These are phyloP conservation scores for Leishmania amazonensis DNA, from an alignment of 208 protist species.

Conservation along the genomic window DNA sequence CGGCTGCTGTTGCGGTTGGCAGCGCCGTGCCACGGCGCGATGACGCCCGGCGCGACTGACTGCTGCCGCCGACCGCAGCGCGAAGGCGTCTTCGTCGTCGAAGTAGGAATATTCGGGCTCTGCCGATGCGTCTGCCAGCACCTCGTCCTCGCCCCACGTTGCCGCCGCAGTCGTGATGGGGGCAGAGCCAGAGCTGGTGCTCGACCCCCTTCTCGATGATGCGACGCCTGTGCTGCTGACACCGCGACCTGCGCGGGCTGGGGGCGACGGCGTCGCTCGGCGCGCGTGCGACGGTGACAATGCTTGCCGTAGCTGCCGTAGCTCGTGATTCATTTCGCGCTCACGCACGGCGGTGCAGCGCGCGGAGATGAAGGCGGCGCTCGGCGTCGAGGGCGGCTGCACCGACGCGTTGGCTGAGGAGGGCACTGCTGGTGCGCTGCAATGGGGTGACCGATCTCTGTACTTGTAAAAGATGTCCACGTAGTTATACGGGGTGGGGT, in stretches of 20 bases:
- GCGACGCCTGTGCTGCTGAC: not conserved
- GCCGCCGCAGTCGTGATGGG: not conserved
- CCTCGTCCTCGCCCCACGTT: not conserved
- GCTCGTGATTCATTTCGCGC: constrained; percentile 14
- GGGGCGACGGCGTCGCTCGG: not conserved
- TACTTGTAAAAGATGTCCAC: constrained; percentile 22
- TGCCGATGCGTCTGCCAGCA: not conserved
- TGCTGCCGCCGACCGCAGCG: not conserved
- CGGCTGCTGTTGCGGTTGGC: not conserved
- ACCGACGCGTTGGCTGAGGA: not conserved
- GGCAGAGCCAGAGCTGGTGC: not conserved
- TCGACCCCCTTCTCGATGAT: not conserved
- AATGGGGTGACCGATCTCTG: not conserved
- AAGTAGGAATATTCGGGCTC: constrained; percentile 13
- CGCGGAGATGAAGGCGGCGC: constrained; percentile 6
- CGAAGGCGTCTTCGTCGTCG: constrained; percentile 9
- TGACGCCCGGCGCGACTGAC: not conserved
- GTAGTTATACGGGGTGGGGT: constrained; percentile 18
- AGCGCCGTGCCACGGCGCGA: not conserved
- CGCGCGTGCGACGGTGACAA: not conserved
- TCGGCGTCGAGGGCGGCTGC: not conserved
- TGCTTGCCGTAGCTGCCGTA: constrained; percentile 6
- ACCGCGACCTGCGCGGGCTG: not conserved
- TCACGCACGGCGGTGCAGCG: constrained; percentile 21
- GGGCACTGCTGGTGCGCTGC: not conserved